Percentiles rank a stretch among this genome's conserved stretches.
Evolutionary conservation across 306 rosid genomes (phyloP).

Genomic region (Cotoneaster glaucophyllus): DNA sequence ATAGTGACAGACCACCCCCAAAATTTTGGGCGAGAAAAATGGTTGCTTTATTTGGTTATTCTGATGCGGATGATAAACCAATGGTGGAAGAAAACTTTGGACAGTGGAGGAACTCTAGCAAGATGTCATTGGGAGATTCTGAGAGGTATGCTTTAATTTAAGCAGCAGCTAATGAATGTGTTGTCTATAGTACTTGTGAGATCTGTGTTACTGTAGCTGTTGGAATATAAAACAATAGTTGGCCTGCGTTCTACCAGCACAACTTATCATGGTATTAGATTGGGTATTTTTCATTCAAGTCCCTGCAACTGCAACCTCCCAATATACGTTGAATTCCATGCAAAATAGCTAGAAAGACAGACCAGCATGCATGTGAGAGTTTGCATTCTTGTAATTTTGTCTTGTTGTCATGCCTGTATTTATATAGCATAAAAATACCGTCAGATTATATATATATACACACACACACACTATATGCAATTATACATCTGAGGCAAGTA

Average conservation of each 20-base stretch:
- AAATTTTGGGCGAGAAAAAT: slow-evolving; percentile 71
- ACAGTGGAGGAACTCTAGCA: slow-evolving; percentile 27
- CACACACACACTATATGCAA: not conserved
- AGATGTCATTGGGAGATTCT: slow-evolving; percentile 30
- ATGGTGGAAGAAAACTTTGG: slow-evolving; percentile 27
- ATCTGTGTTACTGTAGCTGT: not conserved
- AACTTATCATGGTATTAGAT: not conserved
- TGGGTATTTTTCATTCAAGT: not conserved
- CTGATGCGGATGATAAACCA: slow-evolving; percentile 32
- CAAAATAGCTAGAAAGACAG: not conserved
- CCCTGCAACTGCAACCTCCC: not conserved
- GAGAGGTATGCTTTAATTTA: slow-evolving; percentile 39
- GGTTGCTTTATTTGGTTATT: slow-evolving; percentile 71
- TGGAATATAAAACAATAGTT: not conserved
- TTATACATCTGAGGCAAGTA: not conserved
- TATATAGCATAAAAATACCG: not conserved
- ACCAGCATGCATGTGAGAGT: not conserved
- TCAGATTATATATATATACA: too few relatives aligned
- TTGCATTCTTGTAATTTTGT: not conserved
- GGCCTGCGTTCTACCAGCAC: not conserved
- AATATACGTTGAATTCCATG: not conserved
- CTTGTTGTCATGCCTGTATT: not conserved
- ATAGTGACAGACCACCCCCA: slow-evolving; percentile 81
- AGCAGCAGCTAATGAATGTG: not conserved
- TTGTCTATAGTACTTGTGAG: not conserved